Evolutionary conservation across 192 early-diverging fungal genomes (phyloP), one percentile per base, ranked within the genome.

Genomic region (Haplosporangium gracile): DNA sequence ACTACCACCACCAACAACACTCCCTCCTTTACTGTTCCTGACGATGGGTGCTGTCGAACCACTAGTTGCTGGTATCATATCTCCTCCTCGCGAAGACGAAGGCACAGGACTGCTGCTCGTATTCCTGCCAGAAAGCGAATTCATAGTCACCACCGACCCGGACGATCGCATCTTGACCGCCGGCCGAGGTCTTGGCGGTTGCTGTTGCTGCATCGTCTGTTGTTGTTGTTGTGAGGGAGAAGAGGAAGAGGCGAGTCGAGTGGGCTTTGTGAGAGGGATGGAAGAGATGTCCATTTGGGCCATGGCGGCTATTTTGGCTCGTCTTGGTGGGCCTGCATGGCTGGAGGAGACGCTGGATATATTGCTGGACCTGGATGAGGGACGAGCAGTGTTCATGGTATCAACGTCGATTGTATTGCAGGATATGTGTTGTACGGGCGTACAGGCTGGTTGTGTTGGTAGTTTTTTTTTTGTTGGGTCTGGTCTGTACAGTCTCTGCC

Each of bases 221-320:
- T 70, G 51, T n/a, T 51, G 63, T 26, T 60, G 63, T 51, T 42
- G 36, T 80, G 22, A 22, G 2, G 15, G 42, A 55, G 70, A 55
- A 2, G 39, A 40, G 70, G 70, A 55, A 2, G 39, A 40, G 26
- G 77, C 68, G 45, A 11, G 49, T 51, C 68, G 47, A 13, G 20
- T 77, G 57, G 32, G 72, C 9, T 60, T 45, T 51, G 76, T 51
- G 26, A 74, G 55, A 9, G 75, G 39, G n/a, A 77, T 36, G 71
- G 76, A 69, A 5, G 76, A 78, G 34, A 83, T 75, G 76, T 83
- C 76, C 63, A 78, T 78, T 77, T 83, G 82, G 47, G 76, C 76
- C 55, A 70, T 77, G 57, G 53, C 26, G 11, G 72, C 82, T 32
- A 83, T 73, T 57, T 78, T 83, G 38, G 82, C 82, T 45, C 74